Percentiles rank a stretch among this genome's conserved stretches.
Evolutionary conservation across 257 asterid genomes (phyloP).

Genomic region (Cruciata laevipes): DNA sequence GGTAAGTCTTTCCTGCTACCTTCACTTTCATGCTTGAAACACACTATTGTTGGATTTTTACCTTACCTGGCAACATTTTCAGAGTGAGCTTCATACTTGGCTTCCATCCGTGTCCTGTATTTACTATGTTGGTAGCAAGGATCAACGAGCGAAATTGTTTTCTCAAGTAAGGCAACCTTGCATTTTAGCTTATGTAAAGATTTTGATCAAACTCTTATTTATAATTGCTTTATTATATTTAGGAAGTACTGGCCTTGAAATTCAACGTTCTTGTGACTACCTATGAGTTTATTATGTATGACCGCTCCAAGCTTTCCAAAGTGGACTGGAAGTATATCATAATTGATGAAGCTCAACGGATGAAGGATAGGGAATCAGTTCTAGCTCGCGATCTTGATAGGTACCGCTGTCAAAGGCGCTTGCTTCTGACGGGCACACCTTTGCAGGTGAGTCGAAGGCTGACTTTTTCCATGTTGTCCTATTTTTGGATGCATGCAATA

Average conservation of each 20-base stretch:
- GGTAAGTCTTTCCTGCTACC: constrained; percentile 36
- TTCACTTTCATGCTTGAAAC: constrained; percentile 9
- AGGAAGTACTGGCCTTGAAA: constrained; percentile 94
- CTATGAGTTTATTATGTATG: constrained; percentile 95
- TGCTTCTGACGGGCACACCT: constrained; percentile 98
- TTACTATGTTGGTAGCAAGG: constrained; percentile 83
- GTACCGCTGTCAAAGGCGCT: constrained; percentile 99
- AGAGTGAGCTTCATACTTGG: constrained; percentile 96
- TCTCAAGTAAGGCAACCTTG: constrained; percentile 61
- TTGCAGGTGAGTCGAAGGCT: constrained; percentile 58
- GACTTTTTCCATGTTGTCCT: background rate
- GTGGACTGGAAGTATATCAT: constrained; percentile 96
- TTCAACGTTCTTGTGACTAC: constrained; percentile 97
- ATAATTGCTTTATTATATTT: constrained; percentile 24
- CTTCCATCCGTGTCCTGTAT: constrained; percentile 96
- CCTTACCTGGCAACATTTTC: constrained; percentile 29
- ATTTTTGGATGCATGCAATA: background rate
- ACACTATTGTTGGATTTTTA: constrained; percentile 9
- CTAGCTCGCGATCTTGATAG: constrained; percentile 99
- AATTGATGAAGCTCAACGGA: constrained; percentile 98
- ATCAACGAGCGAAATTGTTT: constrained; percentile 80
- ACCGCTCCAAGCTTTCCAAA: constrained; percentile 95
- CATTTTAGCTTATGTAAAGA: constrained; percentile 9
- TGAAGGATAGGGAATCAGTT: constrained; percentile 98
- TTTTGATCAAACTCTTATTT: constrained; percentile 8